Percentiles rank a stretch among this genome's conserved stretches.
phyloP scores from a whole-genome alignment of 768 basidiomycete species.

The Rhizopogon roseolus region DNA sequence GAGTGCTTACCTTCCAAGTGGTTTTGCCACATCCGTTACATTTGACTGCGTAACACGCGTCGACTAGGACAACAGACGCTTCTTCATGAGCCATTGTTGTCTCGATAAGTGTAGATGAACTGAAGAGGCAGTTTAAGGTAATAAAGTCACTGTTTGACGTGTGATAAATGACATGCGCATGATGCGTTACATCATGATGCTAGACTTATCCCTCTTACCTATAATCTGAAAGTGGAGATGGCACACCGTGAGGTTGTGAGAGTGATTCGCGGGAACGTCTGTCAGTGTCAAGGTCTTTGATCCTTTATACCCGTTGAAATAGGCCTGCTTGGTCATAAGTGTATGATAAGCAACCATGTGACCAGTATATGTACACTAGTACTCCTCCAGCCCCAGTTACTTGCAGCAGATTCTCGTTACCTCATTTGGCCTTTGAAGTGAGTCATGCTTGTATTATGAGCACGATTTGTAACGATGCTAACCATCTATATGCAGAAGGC shows the following conservation, averaged over 20 bases:
- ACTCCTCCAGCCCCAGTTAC: too few species aligned
- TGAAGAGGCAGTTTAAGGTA: slow-evolving; percentile 27
- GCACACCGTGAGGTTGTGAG: neutral
- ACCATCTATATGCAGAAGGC: too few species aligned
- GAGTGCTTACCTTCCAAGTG: slow-evolving; percentile 59
- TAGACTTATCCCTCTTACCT: neutral
- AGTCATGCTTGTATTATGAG: too few species aligned
- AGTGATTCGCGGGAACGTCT: neutral
- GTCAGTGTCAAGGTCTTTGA: too few species aligned
- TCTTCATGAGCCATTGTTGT: slow-evolving; percentile 17
- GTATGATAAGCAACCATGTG: too few species aligned
- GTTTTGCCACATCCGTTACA: slow-evolving; percentile 64
- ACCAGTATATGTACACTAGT: too few species aligned
- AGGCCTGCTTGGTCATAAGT: too few species aligned
- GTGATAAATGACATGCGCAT: neutral
- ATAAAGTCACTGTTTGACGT: slow-evolving; percentile 18
- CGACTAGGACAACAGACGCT: slow-evolving; percentile 30
- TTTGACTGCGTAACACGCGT: slow-evolving; percentile 52
- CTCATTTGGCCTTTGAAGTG: too few species aligned
- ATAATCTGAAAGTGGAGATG: neutral
- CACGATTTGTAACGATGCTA: too few species aligned
- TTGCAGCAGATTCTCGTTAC: too few species aligned
- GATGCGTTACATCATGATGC: slow-evolving; percentile 1
- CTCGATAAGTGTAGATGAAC: slow-evolving; percentile 2
- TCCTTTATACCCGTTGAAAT: neutral